phyloP scores from a whole-genome alignment of 139 green algal genomes.

The Volvox reticuliferus region DNA sequence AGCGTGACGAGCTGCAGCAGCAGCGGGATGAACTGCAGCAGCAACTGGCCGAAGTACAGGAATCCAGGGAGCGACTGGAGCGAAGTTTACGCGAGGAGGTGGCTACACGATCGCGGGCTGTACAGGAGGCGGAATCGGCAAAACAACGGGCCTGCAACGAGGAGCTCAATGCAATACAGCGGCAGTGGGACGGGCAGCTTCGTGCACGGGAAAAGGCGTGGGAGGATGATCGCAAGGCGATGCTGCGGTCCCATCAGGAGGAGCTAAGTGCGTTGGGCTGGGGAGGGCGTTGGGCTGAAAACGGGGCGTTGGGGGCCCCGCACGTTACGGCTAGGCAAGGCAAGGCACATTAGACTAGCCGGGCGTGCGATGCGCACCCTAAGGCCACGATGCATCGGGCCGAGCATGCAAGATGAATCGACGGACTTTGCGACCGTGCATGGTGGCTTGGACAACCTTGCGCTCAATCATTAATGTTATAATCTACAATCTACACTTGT shows the following conservation, averaged over 20 bases:
- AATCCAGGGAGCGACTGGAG: constrained; percentile 35
- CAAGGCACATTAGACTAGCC: no score
- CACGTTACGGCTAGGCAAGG: no score
- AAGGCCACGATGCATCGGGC: no score
- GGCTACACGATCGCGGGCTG: neutral
- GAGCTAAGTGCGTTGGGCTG: constrained; percentile 12
- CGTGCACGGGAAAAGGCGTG: neutral
- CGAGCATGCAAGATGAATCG: no score
- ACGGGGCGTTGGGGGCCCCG: no score
- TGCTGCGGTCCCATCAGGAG: constrained; percentile 11
- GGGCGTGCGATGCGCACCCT: no score
- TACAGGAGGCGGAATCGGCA: neutral
- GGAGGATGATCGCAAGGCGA: constrained; percentile 5
- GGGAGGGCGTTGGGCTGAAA: neutral
- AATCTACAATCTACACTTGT: no score
- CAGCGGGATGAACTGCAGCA: constrained; percentile 35
- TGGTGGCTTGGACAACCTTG: no score
- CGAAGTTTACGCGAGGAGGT: constrained; percentile 6
- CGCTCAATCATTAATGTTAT: no score
- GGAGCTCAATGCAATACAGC: neutral
- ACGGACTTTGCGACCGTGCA: no score
- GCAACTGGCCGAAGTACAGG: constrained; percentile 8
- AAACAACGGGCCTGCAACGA: neutral
- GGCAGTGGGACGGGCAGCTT: neutral
- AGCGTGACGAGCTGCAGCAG: constrained; percentile 39